phyloP scores from a whole-genome alignment of 140 eudicot species.

The Flaveria floridana region DNA sequence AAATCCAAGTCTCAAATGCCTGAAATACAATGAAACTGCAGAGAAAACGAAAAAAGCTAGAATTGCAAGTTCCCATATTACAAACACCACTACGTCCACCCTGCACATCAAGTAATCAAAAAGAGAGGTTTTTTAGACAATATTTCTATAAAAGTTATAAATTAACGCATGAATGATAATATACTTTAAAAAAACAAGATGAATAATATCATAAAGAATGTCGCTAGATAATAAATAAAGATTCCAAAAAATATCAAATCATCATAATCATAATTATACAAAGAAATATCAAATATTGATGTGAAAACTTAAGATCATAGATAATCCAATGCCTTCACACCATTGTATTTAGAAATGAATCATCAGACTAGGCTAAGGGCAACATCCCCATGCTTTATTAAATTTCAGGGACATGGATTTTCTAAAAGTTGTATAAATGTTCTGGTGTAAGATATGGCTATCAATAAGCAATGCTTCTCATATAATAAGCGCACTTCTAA shows the following conservation, averaged over 20 bases:
- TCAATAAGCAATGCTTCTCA: slow-evolving; percentile 6
- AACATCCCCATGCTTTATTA: slow-evolving; percentile 1
- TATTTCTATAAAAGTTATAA: neutral
- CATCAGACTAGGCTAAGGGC: neutral
- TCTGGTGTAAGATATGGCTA: neutral
- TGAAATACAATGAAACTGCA: slow-evolving; percentile 76
- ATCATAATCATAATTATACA: too few relatives aligned
- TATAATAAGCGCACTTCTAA: neutral
- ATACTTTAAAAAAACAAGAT: neutral
- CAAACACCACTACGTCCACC: slow-evolving; percentile 92
- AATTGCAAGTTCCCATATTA: slow-evolving; percentile 83
- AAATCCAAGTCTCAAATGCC: slow-evolving; percentile 69
- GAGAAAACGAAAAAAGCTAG: slow-evolving; percentile 90
- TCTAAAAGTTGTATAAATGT: neutral
- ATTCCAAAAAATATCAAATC: neutral
- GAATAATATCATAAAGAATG: neutral
- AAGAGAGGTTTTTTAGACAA: slow-evolving; percentile 13
- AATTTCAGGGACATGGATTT: neutral
- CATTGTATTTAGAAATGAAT: neutral
- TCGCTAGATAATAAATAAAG: slow-evolving; percentile 8
- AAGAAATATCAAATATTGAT: neutral
- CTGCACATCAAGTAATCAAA: slow-evolving; percentile 54
- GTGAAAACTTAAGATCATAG: slow-evolving; percentile 6
- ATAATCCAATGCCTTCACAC: neutral
- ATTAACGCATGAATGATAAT: neutral